Conservation (phyloP, 495 filamentous ascomycete genomes). For the Articulospora tetracladia region DNA sequence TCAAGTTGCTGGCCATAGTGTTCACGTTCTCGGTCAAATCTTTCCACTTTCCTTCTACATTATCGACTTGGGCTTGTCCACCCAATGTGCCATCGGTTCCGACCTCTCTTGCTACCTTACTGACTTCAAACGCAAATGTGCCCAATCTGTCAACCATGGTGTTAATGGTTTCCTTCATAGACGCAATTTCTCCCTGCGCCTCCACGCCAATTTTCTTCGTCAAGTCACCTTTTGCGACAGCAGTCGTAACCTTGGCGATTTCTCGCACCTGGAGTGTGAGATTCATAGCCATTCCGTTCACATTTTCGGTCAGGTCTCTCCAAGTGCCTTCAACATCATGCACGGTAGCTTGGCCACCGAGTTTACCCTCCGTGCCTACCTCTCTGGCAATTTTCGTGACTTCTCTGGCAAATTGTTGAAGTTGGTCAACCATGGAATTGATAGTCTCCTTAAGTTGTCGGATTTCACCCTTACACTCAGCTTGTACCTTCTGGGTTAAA, state of each 20-base stretch:
- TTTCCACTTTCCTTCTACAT: conserved; percentile 99
- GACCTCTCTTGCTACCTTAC: conserved; percentile 97
- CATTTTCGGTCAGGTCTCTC: conserved; percentile 95
- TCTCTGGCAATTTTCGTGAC: conserved; percentile 97
- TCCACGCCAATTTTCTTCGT: conserved; percentile 96
- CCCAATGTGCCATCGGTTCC: conserved; percentile 95
- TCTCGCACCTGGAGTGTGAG: conserved; percentile 97
- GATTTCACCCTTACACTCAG: conserved; percentile 95
- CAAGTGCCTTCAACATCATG: conserved; percentile 97
- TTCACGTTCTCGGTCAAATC: conserved; percentile 96
- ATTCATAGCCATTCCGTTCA: conserved; percentile 99
- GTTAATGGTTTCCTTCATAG: conserved; percentile 97
- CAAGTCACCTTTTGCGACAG: conserved; percentile 90
- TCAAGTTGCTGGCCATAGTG: conserved; percentile 94
- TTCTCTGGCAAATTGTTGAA: conserved; percentile 94
- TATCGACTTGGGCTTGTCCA: conserved; percentile 93
- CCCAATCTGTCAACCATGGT: conserved; percentile 98
- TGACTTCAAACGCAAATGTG: conserved; percentile 97
- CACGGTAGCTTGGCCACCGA: conserved; percentile 94
- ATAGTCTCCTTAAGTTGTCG: conserved; percentile 94
- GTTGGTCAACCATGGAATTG: conserved; percentile 98
- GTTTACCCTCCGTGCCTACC: conserved; percentile 92
- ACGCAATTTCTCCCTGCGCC: conserved; percentile 91
- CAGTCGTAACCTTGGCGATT: conserved; percentile 96
- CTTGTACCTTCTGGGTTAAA: conserved; percentile 94